These are phyloP conservation scores for Cubamyces lactineus DNA, from an alignment of 768 basidiomycete genomes.

Conservation along the genomic window DNA sequence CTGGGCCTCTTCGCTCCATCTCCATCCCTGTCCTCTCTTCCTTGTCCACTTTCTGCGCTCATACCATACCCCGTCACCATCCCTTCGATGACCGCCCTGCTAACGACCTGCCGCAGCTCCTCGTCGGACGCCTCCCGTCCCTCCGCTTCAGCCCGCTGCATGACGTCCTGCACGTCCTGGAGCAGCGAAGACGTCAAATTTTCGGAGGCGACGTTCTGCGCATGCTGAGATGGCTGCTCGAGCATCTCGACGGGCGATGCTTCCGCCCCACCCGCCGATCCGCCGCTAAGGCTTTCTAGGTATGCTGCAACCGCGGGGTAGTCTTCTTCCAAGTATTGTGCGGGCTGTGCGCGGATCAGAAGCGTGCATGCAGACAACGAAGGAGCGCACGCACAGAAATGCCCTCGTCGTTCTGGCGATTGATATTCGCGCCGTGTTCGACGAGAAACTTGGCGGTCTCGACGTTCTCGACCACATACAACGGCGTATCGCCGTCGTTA, in stretches of 20 bases:
- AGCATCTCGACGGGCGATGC: constrained; percentile 21
- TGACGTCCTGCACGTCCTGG: constrained; percentile 65
- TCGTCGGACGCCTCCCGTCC: constrained; percentile 66
- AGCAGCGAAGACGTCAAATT: constrained; percentile 69
- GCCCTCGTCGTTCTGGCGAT: constrained; percentile 69
- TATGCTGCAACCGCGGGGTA: constrained; percentile 69
- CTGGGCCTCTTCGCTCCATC: constrained; percentile 31
- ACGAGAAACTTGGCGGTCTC: constrained; percentile 80
- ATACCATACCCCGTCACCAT: constrained; percentile 63
- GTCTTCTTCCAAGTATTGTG: constrained; percentile 70
- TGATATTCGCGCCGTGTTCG: constrained; percentile 70
- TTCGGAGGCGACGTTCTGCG: constrained; percentile 71
- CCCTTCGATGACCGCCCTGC: constrained; percentile 67
- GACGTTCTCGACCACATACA: constrained; percentile 86
- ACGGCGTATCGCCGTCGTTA: constrained; percentile 87
- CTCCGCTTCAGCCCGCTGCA: constrained; percentile 57
- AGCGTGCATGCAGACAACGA: neutral
- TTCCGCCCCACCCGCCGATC: constrained; percentile 25
- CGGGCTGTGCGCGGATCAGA: constrained; percentile 51
- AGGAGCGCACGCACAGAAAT: constrained; percentile 63
- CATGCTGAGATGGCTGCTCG: constrained; percentile 58
- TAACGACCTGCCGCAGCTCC: constrained; percentile 62
- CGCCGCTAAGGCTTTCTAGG: constrained; percentile 46
- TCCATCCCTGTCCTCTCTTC: constrained; percentile 22
- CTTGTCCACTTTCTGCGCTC: constrained; percentile 32